phyloP scores from a whole-genome alignment of 2,329 filamentous ascomycete species.

The Sporothrix inflata region DNA sequence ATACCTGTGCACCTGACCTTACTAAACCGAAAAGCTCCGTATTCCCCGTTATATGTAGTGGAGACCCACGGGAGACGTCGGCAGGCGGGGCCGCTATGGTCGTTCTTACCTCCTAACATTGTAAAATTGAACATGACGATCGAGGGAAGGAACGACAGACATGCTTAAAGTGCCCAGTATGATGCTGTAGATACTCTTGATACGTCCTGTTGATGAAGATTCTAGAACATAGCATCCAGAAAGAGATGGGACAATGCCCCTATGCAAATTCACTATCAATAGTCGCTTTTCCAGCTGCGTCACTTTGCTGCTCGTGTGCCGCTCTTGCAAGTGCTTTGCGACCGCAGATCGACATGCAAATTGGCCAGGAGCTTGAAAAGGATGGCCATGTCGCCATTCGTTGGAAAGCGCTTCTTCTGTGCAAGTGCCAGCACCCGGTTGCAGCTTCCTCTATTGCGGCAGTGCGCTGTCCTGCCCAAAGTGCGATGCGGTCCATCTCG shows the following conservation, averaged over 20 bases:
- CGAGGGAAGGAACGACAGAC: background rate
- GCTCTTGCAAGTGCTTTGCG: background rate
- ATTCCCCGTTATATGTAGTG: background rate
- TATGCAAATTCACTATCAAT: background rate
- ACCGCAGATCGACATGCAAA: background rate
- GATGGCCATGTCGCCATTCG: background rate
- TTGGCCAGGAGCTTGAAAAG: background rate
- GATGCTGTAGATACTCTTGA: background rate
- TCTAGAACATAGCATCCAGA: background rate
- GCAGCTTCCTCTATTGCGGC: background rate
- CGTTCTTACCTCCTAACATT: background rate
- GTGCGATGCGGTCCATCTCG: background rate
- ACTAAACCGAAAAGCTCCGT: background rate
- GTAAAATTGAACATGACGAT: background rate
- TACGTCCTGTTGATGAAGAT: too few species aligned
- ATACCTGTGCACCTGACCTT: conserved; percentile 16
- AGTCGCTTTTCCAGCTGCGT: background rate
- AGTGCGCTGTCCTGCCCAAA: background rate
- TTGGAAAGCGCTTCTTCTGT: conserved; percentile 4
- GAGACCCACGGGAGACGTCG: conserved; percentile 16
- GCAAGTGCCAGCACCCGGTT: background rate
- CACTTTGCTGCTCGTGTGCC: background rate
- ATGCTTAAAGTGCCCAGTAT: background rate
- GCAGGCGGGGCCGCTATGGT: conserved; percentile 19
- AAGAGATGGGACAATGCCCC: background rate